phyloP scores from a whole-genome alignment of 768 basidiomycete species.

The Amanita rimosa region DNA sequence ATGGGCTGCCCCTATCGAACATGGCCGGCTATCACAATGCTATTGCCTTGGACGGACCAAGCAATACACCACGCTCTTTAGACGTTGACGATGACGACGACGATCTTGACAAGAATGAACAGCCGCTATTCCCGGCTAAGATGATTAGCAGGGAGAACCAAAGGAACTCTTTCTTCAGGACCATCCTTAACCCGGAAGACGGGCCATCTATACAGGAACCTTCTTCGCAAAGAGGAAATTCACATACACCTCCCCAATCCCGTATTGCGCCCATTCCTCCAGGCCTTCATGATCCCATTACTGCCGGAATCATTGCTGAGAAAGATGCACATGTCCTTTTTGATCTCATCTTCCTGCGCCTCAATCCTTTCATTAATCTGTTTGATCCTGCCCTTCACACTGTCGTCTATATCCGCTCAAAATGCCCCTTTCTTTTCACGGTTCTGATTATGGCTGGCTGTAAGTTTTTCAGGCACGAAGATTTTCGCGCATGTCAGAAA shows the following conservation, averaged over 20 bases:
- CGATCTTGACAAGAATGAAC: conserved; percentile 47
- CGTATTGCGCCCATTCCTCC: conserved; percentile 24
- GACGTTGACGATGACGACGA: conserved; percentile 61
- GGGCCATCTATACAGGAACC: conserved; percentile 23
- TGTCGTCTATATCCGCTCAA: conserved; percentile 63
- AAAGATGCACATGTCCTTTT: conserved; percentile 62
- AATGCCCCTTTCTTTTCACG: conserved; percentile 77
- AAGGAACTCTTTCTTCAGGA: conserved; percentile 72
- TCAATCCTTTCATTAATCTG: conserved; percentile 84
- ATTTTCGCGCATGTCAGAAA: conserved; percentile 57
- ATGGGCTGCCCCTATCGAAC: conserved; percentile 36
- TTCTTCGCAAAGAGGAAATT: conserved; percentile 21
- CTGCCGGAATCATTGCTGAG: conserved; percentile 59
- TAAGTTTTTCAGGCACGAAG: conserved; percentile 69
- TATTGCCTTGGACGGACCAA: conserved; percentile 25
- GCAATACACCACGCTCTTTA: conserved; percentile 26
- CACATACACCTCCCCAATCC: conserved; percentile 28
- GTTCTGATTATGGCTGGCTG: conserved; percentile 74
- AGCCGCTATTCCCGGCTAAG: conserved; percentile 61
- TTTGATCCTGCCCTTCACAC: conserved; percentile 87
- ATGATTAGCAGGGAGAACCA: conserved; percentile 63
- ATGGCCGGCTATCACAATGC: conserved; percentile 22
- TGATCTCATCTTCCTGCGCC: conserved; percentile 68
- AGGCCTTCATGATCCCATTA: conserved; percentile 55
- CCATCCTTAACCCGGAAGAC: conserved; percentile 68